phyloP scores from a whole-genome alignment of 495 filamentous ascomycete species.

The Jackrogersella minutella region DNA sequence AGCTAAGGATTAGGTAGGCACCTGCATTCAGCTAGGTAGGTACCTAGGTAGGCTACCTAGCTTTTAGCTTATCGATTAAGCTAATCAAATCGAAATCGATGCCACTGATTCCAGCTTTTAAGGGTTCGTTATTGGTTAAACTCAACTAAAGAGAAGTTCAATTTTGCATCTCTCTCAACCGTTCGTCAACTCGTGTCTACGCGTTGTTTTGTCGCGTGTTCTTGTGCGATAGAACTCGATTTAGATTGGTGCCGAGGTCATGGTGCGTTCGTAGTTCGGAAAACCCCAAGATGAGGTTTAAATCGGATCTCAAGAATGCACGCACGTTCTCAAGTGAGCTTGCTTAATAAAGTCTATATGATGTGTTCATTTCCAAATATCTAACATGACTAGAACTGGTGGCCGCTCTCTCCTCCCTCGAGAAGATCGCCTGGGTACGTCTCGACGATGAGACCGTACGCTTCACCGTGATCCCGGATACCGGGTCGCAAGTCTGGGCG shows the following conservation, averaged over 20 bases:
- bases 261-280: slow-evolving; percentile 8
- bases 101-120: background rate
- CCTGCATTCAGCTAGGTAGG: no score
- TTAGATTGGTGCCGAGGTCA: background rate
- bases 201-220: slow-evolving; percentile 16
- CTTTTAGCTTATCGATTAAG: slow-evolving; percentile 33
- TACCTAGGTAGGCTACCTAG: background rate
- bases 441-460: slow-evolving; percentile 85
- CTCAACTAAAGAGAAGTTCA: background rate
- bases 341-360: background rate
- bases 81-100: slow-evolving; percentile 19
- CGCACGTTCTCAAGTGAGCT: slow-evolving; percentile 81
- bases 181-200: background rate
- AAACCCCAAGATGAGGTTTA: slow-evolving; percentile 73
- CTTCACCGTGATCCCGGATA: slow-evolving; percentile 94
- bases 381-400: slow-evolving; percentile 69
- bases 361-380: slow-evolving; percentile 5
- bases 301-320: slow-evolving; percentile 79
- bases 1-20: slow-evolving; percentile 14
- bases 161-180: background rate
- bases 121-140: slow-evolving; percentile 4
- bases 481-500: slow-evolving; percentile 97
- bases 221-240: slow-evolving; percentile 9
- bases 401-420: slow-evolving; percentile 83
- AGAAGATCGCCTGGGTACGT: slow-evolving; percentile 92